Base-by-base conservation (phyloP, 2,329 filamentous ascomycete species). In the Sclerotinia trifoliorum region DNA sequence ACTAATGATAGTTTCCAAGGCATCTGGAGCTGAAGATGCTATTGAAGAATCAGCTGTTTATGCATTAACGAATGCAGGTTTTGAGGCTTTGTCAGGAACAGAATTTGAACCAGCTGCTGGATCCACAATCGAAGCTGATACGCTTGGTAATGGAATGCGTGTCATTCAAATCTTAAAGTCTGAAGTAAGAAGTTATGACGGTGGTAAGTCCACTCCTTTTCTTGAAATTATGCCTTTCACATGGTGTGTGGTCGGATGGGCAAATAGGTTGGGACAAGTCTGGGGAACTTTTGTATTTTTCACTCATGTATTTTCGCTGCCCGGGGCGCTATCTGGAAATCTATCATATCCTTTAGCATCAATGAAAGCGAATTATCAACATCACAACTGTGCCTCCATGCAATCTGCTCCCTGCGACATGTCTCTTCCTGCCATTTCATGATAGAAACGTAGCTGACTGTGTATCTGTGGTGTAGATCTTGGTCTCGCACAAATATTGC, bases 71-170 rank as follows among this genome's bases (percentile, higher is more conserved):
- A 87, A 86, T 1, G 87, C 88, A 42, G 88, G 88, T 3, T 88
- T 96, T 69, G 89, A 93, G 77, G 87, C 90, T 51, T 84, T 94
- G 10, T 87, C 87, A 48, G 92, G 90, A 51, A 93, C 93, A 0
- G 95, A 99, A 75, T 97, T 98, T 77, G 96, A 99, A 70, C 88
- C 91, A 5, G 92, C 92, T 57, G 92, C 94, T 71, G 95, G 94
- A 35, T 87, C 90, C 44, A 97, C 95, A 0, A 84, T 98, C 58
- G 91, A 96, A 73, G 90, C 95, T 24, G 92, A 92, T 21, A 91
- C 90, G 0, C 87, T 99, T 78, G 91, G 90, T n/a, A 86, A 87
- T 64, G 88, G 91, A 70, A 91, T 86, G 76, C 88, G 93, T 69
- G 89, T 98, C 46, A 89, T 98, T 21, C 95, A 98, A 76, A 90